Conservation (phyloP, 1,284 basidiomycete genomes). For the Athelia sp. region DNA sequence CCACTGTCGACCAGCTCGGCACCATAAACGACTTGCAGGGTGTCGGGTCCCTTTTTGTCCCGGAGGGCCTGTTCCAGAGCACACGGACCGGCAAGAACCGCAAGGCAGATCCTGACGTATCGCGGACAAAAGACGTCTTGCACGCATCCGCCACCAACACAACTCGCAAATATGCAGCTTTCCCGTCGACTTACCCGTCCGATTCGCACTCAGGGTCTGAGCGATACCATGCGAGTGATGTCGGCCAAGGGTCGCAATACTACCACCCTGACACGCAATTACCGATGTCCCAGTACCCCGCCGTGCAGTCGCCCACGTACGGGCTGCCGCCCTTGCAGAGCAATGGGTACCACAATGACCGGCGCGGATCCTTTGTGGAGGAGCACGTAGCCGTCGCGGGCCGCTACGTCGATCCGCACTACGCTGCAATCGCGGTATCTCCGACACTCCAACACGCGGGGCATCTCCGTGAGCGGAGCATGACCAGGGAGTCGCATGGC, state of each 20-base stretch:
- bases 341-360: background rate
- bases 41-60: constrained; percentile 49
- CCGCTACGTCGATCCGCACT: background rate
- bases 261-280: constrained; percentile 16
- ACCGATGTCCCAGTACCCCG: constrained; percentile 18
- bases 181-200: constrained; percentile 35
- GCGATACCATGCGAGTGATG: constrained; percentile 14
- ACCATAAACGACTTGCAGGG: constrained; percentile 59
- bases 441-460: background rate
- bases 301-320: constrained; percentile 20
- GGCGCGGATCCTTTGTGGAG: background rate
- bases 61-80: constrained; percentile 59
- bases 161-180: constrained; percentile 51
- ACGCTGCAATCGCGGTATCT: background rate
- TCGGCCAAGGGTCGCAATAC: constrained; percentile 15
- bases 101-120: constrained; percentile 14
- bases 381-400: background rate
- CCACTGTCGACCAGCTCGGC: constrained; percentile 57
- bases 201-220: constrained; percentile 7
- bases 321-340: constrained; percentile 22
- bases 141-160: constrained; percentile 21
- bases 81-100: constrained; percentile 51
- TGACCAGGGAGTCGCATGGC: no score
- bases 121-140: constrained; percentile 20
- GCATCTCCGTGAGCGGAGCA: background rate